Percentiles rank a stretch among this genome's conserved stretches.
These are phyloP conservation scores for Arctostaphylos glauca DNA, from an alignment of 148 eudicot species.

Conservation along the genomic window DNA sequence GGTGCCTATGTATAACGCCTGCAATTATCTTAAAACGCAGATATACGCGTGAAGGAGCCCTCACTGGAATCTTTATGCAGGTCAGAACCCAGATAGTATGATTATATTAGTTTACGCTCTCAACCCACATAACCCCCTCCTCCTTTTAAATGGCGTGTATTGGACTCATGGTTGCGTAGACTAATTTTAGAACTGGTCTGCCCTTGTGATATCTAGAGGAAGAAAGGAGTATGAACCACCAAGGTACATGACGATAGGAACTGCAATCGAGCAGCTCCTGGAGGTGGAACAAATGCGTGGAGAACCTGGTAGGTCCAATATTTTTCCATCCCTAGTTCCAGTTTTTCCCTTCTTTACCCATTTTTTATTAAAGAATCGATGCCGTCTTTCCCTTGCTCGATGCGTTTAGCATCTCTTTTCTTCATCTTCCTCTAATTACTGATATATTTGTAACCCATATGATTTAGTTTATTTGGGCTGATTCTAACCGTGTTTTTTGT, in stretches of 20 bases:
- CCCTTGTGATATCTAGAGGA: conserved; percentile 46
- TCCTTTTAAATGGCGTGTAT: background rate
- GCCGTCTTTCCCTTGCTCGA: background rate
- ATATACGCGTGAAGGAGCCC: conserved; percentile 95
- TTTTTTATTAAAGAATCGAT: too few relatives aligned
- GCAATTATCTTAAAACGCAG: conserved; percentile 33
- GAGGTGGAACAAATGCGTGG: conserved; percentile 71
- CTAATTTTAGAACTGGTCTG: background rate
- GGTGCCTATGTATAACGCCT: background rate
- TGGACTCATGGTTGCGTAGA: background rate
- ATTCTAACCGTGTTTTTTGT: background rate
- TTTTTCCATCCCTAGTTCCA: background rate
- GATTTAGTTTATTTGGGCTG: background rate
- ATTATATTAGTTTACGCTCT: background rate
- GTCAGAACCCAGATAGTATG: conserved; percentile 33
- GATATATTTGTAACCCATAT: background rate
- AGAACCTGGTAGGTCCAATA: conserved; percentile 54
- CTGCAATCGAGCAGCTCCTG: conserved; percentile 89
- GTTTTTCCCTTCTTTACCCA: background rate
- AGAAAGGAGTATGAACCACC: conserved; percentile 89
- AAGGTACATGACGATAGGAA: conserved; percentile 74
- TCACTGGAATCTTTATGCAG: conserved; percentile 87
- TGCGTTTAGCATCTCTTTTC: background rate
- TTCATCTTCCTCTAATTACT: background rate
- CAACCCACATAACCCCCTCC: background rate